Evolutionary conservation across 2,329 filamentous ascomycete genomes (phyloP).

Genomic region (Pestalotiopsis sp.): DNA sequence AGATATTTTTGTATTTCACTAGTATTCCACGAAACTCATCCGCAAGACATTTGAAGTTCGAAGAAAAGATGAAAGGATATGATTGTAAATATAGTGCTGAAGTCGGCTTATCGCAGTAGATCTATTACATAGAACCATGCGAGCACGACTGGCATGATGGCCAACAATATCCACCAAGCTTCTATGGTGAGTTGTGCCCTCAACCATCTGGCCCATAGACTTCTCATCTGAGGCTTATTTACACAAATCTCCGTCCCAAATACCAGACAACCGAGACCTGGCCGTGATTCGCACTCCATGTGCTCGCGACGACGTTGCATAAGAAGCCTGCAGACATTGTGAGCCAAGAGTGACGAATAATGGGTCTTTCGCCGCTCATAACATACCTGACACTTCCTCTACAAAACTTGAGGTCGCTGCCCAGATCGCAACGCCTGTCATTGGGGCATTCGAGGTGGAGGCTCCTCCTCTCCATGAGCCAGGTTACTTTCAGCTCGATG

Average conservation of each 20-base stretch:
- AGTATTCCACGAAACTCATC: too few species aligned
- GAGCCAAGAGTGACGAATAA: background rate
- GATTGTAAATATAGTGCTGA: background rate
- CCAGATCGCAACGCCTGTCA: constrained; percentile 54
- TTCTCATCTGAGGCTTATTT: constrained; percentile 43
- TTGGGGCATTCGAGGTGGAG: constrained; percentile 67
- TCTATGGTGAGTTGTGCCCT: constrained; percentile 44
- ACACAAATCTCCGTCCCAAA: constrained; percentile 49
- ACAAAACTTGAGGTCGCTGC: constrained; percentile 61
- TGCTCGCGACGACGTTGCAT: constrained; percentile 62
- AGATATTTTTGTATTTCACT: too few species aligned
- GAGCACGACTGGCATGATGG: constrained; percentile 38
- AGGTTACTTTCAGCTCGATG: constrained; percentile 64
- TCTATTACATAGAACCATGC: constrained; percentile 30
- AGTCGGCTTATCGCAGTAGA: background rate
- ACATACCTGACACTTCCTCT: constrained; percentile 58
- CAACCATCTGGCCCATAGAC: constrained; percentile 46
- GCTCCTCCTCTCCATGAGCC: constrained; percentile 64
- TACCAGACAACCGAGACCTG: constrained; percentile 56
- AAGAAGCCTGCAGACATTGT: constrained; percentile 41
- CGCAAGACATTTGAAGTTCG: too few species aligned
- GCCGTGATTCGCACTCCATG: constrained; percentile 59
- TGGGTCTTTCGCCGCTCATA: background rate
- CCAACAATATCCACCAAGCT: constrained; percentile 49
- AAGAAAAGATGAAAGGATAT: too few species aligned